phyloP scores from a whole-genome alignment of 148 eudicot species.

The Polygonum maritimum region DNA sequence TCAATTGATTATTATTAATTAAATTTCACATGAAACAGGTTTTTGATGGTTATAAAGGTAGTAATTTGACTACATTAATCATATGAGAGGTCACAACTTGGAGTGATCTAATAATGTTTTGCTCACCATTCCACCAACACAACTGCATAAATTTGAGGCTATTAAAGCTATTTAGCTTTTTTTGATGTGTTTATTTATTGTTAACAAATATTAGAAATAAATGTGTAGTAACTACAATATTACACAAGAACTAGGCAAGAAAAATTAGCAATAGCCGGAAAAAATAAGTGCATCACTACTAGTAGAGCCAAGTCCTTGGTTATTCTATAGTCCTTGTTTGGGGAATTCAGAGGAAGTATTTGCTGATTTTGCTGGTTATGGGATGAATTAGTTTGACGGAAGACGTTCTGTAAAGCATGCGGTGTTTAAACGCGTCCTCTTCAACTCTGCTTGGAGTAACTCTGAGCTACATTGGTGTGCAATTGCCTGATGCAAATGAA shows the following conservation, averaged over 20 bases:
- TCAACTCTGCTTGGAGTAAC: constrained; percentile 81
- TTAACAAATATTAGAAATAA: neutral
- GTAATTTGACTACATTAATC: too few species aligned
- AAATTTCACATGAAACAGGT: too few species aligned
- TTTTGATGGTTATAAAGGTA: too few species aligned
- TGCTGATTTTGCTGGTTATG: constrained; percentile 51
- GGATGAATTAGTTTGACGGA: constrained; percentile 34
- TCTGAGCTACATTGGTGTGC: constrained; percentile 88
- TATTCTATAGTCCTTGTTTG: neutral
- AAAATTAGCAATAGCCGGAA: neutral
- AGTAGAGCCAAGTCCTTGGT: neutral
- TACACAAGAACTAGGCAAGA: neutral
- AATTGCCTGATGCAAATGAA: constrained; percentile 47
- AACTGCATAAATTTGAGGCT: too few species aligned
- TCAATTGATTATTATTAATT: too few species aligned
- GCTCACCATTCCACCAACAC: too few species aligned
- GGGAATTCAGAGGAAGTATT: neutral
- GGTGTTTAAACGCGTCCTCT: constrained; percentile 82
- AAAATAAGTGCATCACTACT: neutral
- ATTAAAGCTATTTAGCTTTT: too few species aligned
- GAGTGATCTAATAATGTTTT: too few species aligned
- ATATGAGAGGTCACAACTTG: too few species aligned
- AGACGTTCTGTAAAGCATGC: constrained; percentile 80
- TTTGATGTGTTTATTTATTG: neutral
- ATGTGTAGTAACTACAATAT: neutral